Evolutionary conservation across 73 alveolate species (phyloP).

Genomic region (Paramecium primaurelia): DNA sequence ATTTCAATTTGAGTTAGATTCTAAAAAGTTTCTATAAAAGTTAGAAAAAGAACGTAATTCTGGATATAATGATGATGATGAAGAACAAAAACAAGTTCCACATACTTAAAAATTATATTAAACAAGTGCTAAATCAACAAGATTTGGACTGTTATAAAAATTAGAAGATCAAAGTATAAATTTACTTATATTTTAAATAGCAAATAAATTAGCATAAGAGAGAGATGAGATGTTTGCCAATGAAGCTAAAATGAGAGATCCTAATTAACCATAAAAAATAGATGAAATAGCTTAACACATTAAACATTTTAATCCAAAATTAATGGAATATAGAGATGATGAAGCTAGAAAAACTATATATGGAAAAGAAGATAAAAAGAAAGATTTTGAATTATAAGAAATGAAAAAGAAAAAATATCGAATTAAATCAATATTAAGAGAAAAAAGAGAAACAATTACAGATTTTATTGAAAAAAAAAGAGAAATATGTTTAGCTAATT

Average conservation of each 20-base stretch:
- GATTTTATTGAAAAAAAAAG: conserved; percentile 52
- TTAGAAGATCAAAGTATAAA: conserved; percentile 23
- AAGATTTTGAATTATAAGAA: conserved; percentile 27
- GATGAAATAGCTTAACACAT: conserved; percentile 2
- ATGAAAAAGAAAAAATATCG: conserved; percentile 41
- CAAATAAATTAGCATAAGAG: conserved; percentile 54
- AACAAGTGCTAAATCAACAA: neutral
- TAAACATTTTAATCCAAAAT: conserved; percentile 31
- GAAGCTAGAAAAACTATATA: neutral
- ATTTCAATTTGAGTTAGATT: conserved; percentile 7
- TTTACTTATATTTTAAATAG: neutral
- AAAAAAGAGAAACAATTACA: conserved; percentile 54
- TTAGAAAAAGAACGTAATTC: neutral
- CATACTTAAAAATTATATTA: neutral
- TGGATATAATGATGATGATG: neutral
- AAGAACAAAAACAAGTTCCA: neutral
- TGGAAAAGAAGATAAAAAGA: conserved; percentile 39
- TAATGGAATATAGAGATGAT: neutral
- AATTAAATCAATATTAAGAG: conserved; percentile 36
- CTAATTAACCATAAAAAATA: neutral
- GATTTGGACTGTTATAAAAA: conserved; percentile 28
- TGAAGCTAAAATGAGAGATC: neutral
- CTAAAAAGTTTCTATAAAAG: neutral
- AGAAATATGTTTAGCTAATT: conserved; percentile 49
- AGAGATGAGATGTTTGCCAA: conserved; percentile 51